Conservation (phyloP, 768 basidiomycete species). For the Clitopilus hobsonii region DNA sequence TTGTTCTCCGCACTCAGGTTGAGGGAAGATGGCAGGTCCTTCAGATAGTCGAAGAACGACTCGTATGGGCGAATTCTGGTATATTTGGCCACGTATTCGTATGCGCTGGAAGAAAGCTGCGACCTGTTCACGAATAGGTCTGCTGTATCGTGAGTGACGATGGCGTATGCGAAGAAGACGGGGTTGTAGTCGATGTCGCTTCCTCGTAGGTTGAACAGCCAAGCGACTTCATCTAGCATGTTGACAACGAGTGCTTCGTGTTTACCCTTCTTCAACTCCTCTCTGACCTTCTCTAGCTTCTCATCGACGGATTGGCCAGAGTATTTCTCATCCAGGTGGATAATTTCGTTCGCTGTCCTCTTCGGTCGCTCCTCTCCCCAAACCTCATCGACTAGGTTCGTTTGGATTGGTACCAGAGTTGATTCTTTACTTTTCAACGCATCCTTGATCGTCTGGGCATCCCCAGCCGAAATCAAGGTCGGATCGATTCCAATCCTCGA, state of each 20-base stretch:
- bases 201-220: conserved; percentile 91
- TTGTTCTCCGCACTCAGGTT: conserved; percentile 29
- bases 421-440: conserved; percentile 52
- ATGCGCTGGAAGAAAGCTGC: conserved; percentile 39
- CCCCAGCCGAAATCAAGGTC: conserved; percentile 64
- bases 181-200: conserved; percentile 87
- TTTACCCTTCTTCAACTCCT: conserved; percentile 59
- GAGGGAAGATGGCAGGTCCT: conserved; percentile 34
- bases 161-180: conserved; percentile 91
- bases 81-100: conserved; percentile 44
- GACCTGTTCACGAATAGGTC: conserved; percentile 66
- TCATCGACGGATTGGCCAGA: conserved; percentile 59
- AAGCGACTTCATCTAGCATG: conserved; percentile 94
- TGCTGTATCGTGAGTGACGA: conserved; percentile 57
- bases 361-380: conserved; percentile 70
- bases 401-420: conserved; percentile 55
- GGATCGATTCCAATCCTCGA: conserved; percentile 82
- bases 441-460: conserved; percentile 59
- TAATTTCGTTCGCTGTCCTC: conserved; percentile 63
- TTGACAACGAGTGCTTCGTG: conserved; percentile 73
- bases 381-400: conserved; percentile 76
- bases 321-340: conserved; percentile 69
- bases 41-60: conserved; percentile 60
- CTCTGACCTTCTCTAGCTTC: conserved; percentile 67
- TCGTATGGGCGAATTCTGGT: conserved; percentile 73